Conservation (phyloP, 23 red algal genomes). For the Gracilaria domingensis region DNA sequence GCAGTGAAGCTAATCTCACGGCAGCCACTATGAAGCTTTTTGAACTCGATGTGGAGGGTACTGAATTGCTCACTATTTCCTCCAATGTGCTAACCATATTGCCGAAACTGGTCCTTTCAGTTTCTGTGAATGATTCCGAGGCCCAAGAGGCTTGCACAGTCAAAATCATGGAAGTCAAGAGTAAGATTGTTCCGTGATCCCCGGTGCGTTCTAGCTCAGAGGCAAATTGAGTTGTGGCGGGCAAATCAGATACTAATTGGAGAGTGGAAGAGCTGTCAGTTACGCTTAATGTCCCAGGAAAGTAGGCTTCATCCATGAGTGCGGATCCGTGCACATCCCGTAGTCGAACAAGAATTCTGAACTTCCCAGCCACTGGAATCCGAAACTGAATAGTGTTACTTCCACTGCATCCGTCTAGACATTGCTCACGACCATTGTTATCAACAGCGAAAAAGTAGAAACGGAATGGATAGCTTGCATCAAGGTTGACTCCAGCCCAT, state of each 20-base stretch:
- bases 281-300: conserved; percentile 13
- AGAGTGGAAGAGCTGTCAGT: not conserved
- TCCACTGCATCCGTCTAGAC: conserved; percentile 75
- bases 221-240: conserved; percentile 4
- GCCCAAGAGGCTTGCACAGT: not conserved
- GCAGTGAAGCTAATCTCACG: conserved; percentile 31
- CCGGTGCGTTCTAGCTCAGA: conserved; percentile 34
- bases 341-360: conserved; percentile 31
- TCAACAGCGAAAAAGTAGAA: conserved; percentile 67
- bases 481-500: conserved; percentile 61
- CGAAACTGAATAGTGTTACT: conserved; percentile 49
- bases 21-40: conserved; percentile 58
- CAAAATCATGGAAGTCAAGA: conserved; percentile 41
- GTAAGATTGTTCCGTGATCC: conserved; percentile 64
- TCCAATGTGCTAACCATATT: conserved; percentile 27
- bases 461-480: conserved; percentile 39
- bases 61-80: conserved; percentile 51
- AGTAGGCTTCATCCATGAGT: conserved; percentile 48
- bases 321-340: conserved; percentile 46
- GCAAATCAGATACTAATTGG: not conserved
- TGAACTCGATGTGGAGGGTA: conserved; percentile 50
- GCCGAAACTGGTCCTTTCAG: not conserved
- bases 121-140: not conserved
- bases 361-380: conserved; percentile 39
- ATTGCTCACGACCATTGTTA: conserved; percentile 42